A percentile compares a stretch with the other conserved stretches of the same genome.
Evolutionary conservation across 768 basidiomycete species (phyloP).

Genomic region (Rhodotorula graminis): DNA sequence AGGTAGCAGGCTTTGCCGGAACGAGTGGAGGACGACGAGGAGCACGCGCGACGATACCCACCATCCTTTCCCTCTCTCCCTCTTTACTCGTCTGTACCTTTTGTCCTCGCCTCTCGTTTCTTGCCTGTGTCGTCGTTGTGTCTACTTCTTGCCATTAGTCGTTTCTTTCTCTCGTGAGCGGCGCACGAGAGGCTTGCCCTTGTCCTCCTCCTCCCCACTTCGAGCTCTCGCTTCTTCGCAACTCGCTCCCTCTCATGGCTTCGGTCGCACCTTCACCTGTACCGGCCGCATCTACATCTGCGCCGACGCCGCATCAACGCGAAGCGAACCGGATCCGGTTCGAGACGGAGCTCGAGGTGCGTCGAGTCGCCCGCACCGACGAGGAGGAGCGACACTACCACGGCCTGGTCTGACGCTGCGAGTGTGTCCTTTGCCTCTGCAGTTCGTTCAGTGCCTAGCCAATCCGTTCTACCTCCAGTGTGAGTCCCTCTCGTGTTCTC

Average conservation of each 20-base stretch:
- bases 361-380: not conserved
- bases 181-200: too few species aligned
- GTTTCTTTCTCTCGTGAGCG: too few species aligned
- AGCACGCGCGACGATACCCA: too few species aligned
- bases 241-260: not conserved
- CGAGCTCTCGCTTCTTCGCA: too few species aligned
- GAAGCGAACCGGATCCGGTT: slow-evolving; percentile 35
- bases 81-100: too few species aligned
- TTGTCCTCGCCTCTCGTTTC: too few species aligned
- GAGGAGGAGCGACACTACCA: not conserved
- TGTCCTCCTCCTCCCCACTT: too few species aligned
- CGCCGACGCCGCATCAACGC: not conserved
- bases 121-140: too few species aligned
- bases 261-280: not conserved
- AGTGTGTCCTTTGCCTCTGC: too few species aligned
- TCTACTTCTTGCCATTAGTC: too few species aligned
- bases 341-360: slow-evolving; percentile 42
- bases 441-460: slow-evolving; percentile 40
- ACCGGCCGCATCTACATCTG: not conserved
- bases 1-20: not conserved
- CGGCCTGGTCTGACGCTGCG: not conserved
- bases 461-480: slow-evolving; percentile 42
- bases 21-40: too few species aligned
- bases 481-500: not conserved
- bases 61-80: too few species aligned